Evolutionary conservation across 2,329 filamentous ascomycete genomes (phyloP).

Genomic region (Botrytis hyacinthi): DNA sequence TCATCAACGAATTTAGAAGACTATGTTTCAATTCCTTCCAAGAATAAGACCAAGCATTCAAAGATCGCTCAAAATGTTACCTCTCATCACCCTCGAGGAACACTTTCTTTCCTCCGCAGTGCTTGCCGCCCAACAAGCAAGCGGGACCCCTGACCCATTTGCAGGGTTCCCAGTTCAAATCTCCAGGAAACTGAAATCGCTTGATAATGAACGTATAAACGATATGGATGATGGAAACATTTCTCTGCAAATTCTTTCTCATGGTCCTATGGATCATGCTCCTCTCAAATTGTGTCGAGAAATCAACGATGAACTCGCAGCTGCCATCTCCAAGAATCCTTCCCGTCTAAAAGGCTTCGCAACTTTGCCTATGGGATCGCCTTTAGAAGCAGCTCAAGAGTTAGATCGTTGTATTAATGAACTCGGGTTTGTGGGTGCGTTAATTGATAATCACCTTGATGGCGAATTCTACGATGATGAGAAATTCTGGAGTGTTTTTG

Average conservation of each 20-base stretch:
- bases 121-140: conserved; percentile 8
- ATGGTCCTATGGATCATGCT: conserved; percentile 32
- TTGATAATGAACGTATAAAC: conserved; percentile 31
- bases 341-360: conserved; percentile 46
- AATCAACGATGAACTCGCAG: conserved; percentile 40
- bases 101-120: conserved; percentile 37
- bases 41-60: background rate
- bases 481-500: conserved; percentile 41
- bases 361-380: conserved; percentile 43
- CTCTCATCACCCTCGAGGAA: conserved; percentile 46
- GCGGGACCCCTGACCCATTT: conserved; percentile 24
- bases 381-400: conserved; percentile 40
- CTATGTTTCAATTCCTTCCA: background rate
- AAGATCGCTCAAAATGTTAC: conserved; percentile 24
- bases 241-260: conserved; percentile 36
- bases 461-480: conserved; percentile 46
- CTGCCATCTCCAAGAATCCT: conserved; percentile 37
- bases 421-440: conserved; percentile 48
- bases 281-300: conserved; percentile 22
- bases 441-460: conserved; percentile 46
- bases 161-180: conserved; percentile 35
- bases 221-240: conserved; percentile 34
- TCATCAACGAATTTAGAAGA: background rate
- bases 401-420: conserved; percentile 43
- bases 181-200: conserved; percentile 25